Percentiles rank a stretch among this genome's conserved stretches.
These are phyloP conservation scores for Aspergillus floridensis DNA, from an alignment of 2,329 filamentous ascomycete genomes.

Conservation along the genomic window DNA sequence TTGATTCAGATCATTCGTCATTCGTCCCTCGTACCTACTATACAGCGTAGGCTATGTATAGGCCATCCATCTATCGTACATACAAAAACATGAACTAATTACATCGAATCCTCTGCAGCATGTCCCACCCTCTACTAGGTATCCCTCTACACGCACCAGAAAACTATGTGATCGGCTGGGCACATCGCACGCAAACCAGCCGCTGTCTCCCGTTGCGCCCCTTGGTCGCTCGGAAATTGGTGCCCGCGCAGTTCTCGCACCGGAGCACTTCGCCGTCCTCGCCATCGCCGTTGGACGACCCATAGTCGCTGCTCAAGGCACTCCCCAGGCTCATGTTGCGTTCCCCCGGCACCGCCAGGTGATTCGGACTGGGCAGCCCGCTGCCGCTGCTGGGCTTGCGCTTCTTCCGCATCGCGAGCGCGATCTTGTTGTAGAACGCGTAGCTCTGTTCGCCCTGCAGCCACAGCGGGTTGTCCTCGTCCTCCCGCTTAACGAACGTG, in stretches of 20 bases:
- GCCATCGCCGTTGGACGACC: constrained; percentile 39
- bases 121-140: neutral
- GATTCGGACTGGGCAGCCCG: constrained; percentile 21
- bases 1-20: neutral
- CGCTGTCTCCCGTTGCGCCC: constrained; percentile 53
- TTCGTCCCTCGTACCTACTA: constrained; percentile 3
- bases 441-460: constrained; percentile 52
- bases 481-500: constrained; percentile 22
- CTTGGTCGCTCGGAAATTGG: constrained; percentile 62
- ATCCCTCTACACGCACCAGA: neutral
- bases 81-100: neutral
- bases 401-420: constrained; percentile 28
- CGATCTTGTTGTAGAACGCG: constrained; percentile 52
- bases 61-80: neutral
- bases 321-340: constrained; percentile 51
- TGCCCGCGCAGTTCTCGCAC: constrained; percentile 60
- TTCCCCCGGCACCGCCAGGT: constrained; percentile 19
- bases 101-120: neutral
- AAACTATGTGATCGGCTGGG: constrained; percentile 22
- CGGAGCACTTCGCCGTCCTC: constrained; percentile 51
- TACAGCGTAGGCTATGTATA: constrained; percentile 1
- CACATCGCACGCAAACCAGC: constrained; percentile 61
- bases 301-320: constrained; percentile 57
- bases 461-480: constrained; percentile 46
- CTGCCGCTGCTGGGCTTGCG: constrained; percentile 18